Conservation (phyloP, 2,329 filamentous ascomycete genomes). For the Teratosphaeria gauchensis region DNA sequence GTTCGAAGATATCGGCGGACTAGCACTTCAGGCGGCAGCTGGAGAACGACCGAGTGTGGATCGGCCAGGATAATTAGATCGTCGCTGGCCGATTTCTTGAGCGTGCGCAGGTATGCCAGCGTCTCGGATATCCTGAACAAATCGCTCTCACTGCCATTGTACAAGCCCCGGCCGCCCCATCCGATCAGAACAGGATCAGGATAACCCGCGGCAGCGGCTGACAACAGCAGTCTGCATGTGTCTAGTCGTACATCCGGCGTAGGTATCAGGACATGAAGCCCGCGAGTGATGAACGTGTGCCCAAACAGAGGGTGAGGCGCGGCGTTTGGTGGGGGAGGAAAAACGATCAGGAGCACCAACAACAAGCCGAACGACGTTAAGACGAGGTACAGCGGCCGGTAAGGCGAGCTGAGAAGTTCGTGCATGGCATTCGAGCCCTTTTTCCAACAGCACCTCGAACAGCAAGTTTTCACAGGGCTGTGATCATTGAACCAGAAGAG, state of each 20-base stretch:
- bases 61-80: constrained; percentile 58
- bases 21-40: constrained; percentile 54
- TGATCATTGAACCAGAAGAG: not conserved
- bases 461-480: not conserved
- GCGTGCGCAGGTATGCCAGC: constrained; percentile 13
- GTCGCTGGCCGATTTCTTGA: constrained; percentile 13
- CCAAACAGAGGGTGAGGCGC: not conserved
- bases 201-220: not conserved
- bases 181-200: constrained; percentile 27
- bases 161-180: not conserved
- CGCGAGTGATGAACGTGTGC: not conserved
- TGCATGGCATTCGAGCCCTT: not conserved
- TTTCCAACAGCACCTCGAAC: not conserved
- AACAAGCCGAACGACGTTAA: not conserved
- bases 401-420: not conserved
- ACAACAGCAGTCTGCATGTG: constrained; percentile 6
- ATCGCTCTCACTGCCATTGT: not conserved
- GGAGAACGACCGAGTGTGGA: constrained; percentile 54
- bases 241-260: constrained; percentile 4
- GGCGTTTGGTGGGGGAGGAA: not conserved
- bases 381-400: not conserved
- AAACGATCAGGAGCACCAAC: not conserved
- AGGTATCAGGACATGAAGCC: constrained; percentile 7
- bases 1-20: constrained; percentile 48
- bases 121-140: constrained; percentile 17